Conservation (phyloP, 192 early-diverging fungal species). For the Coemansia sp. region DNA sequence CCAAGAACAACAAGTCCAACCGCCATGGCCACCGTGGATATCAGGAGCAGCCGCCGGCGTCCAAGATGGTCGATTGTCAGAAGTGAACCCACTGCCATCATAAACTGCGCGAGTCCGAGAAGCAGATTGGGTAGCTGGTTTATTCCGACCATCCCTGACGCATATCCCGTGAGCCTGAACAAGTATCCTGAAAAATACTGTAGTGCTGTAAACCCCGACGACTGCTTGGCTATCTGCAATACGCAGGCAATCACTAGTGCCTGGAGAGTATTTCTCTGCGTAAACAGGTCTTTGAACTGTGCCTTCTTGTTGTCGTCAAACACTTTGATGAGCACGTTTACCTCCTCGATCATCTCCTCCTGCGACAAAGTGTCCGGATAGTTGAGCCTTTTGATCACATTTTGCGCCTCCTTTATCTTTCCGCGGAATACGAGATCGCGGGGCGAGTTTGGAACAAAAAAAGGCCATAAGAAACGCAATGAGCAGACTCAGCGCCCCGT, state of each 20-base stretch:
- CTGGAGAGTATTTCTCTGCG: conserved; percentile 3
- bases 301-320: conserved; percentile 14
- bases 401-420: conserved; percentile 12
- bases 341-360: conserved; percentile 4
- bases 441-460: conserved; percentile 32
- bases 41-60: conserved; percentile 19
- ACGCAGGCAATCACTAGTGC: conserved; percentile 20
- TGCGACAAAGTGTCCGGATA: conserved; percentile 9
- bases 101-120: conserved; percentile 16
- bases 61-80: conserved; percentile 23
- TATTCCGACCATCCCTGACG: neutral
- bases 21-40: conserved; percentile 22
- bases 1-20: conserved; percentile 27
- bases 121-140: conserved; percentile 17
- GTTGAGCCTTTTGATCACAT: conserved; percentile 16
- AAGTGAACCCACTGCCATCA: conserved; percentile 10
- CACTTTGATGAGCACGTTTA: conserved; percentile 3
- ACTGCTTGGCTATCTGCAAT: conserved; percentile 29
- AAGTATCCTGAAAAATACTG: conserved; percentile 32
- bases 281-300: conserved; percentile 26
- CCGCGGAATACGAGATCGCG: conserved; percentile 32
- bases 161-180: conserved; percentile 18
- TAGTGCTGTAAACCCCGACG: conserved; percentile 26
- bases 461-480: conserved; percentile 8
- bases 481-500: conserved; percentile 9